phyloP scores from a whole-genome alignment of 2,329 filamentous ascomycete species.

The Fonsecaea multimorphosa region DNA sequence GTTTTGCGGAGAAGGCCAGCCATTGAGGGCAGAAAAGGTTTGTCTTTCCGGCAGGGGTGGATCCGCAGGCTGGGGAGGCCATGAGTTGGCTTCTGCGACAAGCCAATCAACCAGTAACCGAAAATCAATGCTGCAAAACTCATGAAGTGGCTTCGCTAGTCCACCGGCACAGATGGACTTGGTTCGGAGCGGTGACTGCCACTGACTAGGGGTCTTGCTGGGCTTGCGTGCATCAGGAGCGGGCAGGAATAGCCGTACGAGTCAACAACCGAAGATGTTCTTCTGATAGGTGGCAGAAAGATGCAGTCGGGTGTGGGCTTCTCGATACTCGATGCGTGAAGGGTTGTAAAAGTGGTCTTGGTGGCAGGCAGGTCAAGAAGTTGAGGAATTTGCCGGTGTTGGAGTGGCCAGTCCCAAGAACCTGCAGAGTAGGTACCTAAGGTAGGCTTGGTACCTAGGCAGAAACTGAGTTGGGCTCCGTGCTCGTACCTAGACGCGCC shows the following conservation, averaged over 20 bases:
- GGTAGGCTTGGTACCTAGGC: no score
- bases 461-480: not conserved
- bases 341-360: not conserved
- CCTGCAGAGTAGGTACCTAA: no score
- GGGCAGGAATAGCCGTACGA: not conserved
- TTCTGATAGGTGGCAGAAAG: not conserved
- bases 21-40: not conserved
- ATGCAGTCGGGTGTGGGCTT: not conserved
- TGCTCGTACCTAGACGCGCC: not conserved
- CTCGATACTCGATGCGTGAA: no score
- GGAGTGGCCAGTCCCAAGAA: no score
- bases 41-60: not conserved
- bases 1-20: not conserved
- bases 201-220: not conserved
- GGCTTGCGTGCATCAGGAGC: not conserved
- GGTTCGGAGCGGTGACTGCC: conserved; percentile 5
- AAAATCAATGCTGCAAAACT: not conserved
- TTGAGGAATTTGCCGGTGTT: not conserved
- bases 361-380: not conserved
- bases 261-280: not conserved
- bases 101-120: not conserved
- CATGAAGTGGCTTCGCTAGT: not conserved
- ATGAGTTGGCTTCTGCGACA: not conserved
- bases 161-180: not conserved
- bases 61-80: not conserved